phyloP scores from a whole-genome alignment of 2,329 filamentous ascomycete species.

The Aspergillus bombycis region DNA sequence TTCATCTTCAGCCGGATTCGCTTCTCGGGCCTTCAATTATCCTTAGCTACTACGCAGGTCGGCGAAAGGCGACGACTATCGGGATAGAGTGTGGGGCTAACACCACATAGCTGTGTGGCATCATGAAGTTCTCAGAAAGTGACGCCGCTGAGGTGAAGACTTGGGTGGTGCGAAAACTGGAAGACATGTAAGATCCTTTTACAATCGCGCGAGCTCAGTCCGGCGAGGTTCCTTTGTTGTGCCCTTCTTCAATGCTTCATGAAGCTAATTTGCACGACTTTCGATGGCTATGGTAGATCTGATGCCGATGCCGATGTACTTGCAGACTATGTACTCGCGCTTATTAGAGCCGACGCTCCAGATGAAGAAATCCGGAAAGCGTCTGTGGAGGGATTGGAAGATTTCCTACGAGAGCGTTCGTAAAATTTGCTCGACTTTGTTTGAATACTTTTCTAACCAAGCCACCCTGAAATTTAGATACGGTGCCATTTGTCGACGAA shows the following conservation, averaged over 20 bases:
- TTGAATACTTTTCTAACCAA: constrained; percentile 15
- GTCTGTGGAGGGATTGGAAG: constrained; percentile 59
- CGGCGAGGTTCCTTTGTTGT: background rate
- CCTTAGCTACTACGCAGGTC: background rate
- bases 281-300: constrained; percentile 45
- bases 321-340: constrained; percentile 64
- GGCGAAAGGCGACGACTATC: background rate
- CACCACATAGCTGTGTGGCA: background rate
- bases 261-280: background rate
- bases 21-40: background rate
- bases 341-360: constrained; percentile 59
- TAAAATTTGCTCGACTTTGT: constrained; percentile 9
- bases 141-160: constrained; percentile 58
- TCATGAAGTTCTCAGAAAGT: constrained; percentile 59
- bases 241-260: background rate
- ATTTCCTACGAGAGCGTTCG: constrained; percentile 60
- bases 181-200: constrained; percentile 54
- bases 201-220: background rate
- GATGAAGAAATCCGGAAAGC: constrained; percentile 57
- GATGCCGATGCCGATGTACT: constrained; percentile 65
- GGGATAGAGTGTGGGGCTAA: background rate
- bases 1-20: background rate
- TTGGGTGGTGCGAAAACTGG: constrained; percentile 62
- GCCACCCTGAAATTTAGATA: constrained; percentile 42
- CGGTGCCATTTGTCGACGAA: constrained; percentile 58